phyloP scores from a whole-genome alignment of 805 yeast species.

The Pichia californica region DNA sequence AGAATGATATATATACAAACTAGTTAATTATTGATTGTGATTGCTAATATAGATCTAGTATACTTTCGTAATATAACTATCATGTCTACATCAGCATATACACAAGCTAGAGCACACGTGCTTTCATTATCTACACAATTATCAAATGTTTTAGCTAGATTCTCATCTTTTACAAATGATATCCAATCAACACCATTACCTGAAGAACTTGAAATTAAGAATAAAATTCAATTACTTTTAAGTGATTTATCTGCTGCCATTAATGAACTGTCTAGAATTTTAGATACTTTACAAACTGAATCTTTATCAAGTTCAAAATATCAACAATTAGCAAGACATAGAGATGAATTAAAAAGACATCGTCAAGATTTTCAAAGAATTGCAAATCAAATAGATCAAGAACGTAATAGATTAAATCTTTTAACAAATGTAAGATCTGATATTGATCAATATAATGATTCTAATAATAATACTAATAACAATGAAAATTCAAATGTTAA shows the following conservation, averaged over 20 bases:
- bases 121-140: constrained; percentile 68
- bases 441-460: constrained; percentile 45
- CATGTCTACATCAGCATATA: constrained; percentile 39
- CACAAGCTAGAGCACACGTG: constrained; percentile 62
- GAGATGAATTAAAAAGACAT: constrained; percentile 69
- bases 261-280: constrained; percentile 42
- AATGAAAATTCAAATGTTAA: constrained; percentile 4
- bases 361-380: constrained; percentile 56
- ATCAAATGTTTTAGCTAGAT: constrained; percentile 43
- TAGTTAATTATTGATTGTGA: no score
- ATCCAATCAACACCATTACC: constrained; percentile 35
- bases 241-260: constrained; percentile 47
- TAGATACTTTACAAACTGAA: constrained; percentile 33
- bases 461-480: constrained; percentile 24
- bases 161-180: constrained; percentile 46
- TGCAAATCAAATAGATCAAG: constrained; percentile 40
- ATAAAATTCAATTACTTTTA: constrained; percentile 46
- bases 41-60: no score
- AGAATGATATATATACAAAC: no score
- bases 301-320: constrained; percentile 44
- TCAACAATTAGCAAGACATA: constrained; percentile 79
- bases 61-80: not conserved
- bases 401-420: constrained; percentile 68
- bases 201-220: constrained; percentile 41
- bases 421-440: constrained; percentile 73